Evolutionary conservation across 805 yeast genomes (phyloP), one percentile per base, ranked within the genome.

Genomic region (Scheffersomyces coipomensis): DNA sequence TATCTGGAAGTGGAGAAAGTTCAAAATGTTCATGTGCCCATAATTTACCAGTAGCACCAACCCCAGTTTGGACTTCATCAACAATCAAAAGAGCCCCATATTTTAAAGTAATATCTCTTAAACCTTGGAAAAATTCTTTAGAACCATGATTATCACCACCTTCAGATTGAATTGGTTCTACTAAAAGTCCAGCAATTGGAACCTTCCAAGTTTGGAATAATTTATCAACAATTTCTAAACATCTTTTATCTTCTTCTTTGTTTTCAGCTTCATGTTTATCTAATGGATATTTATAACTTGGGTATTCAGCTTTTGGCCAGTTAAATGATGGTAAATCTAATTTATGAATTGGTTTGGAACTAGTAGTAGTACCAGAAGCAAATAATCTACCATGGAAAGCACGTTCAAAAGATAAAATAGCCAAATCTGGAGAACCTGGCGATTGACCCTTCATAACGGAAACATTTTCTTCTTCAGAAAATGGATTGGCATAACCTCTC

Each of bases 301-400:
- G 98, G 73, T 83, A 90, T 47, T 88, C 88, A 40, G 97, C 97
- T 63, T 86, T 89, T 58, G 98, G 98, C 97, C 97, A 90, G 58
- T 87, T 79, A 73, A 90, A 90, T 5, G 96, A 81, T 45, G 98
- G 98, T 68, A 91, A 73, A 64, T 84, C 90, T 64, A 90, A 71
- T 71, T 91, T 90, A 75, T 90, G 98, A 53, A 91, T 78, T 49
- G 97, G 96, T 73, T 88, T 91, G 41, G 97, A 88, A 62, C 96
- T 81, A 29, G 98, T 90, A 49, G 88, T 80, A 5, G 96, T 85
- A 32, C 87, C 89, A 39, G 95, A 78, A 18, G 96, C 98, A 68
- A 90, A 88, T 47, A 89, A 68, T 67, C 98, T 81, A 48, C 98
- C 98, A 62, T 90, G 98, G 85, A 90, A 91, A 22, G 93, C 93